These are phyloP conservation scores for Moesziomyces sp. DNA, from an alignment of 1,284 basidiomycete genomes.

Conservation along the genomic window DNA sequence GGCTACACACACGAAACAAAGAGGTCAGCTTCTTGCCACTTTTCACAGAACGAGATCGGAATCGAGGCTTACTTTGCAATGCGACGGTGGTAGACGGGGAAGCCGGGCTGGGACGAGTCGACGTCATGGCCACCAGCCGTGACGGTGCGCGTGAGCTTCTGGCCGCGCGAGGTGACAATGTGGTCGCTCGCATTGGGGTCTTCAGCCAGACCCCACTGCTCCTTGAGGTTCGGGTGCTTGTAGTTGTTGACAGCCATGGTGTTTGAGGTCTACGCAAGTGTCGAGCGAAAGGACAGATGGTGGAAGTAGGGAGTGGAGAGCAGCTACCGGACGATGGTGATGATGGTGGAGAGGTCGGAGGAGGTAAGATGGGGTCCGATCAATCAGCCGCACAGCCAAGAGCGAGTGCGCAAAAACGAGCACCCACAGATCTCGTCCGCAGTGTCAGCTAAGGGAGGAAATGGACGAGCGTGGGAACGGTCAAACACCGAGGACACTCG, in stretches of 20 bases:
- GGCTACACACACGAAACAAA: constrained; percentile 13
- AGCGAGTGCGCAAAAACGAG: too few species aligned
- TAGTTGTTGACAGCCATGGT: constrained; percentile 38
- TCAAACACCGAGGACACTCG: too few species aligned
- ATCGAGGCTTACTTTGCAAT: constrained; percentile 42
- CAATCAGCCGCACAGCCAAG: background rate
- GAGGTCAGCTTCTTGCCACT: background rate
- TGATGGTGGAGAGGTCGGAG: background rate
- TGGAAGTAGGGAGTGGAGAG: constrained; percentile 2
- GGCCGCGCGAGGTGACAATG: constrained; percentile 28
- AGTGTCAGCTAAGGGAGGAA: too few species aligned
- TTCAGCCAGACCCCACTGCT: constrained; percentile 44
- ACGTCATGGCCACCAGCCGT: constrained; percentile 46
- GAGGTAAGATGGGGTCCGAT: too few species aligned
- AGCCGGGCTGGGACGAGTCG: constrained; percentile 41
- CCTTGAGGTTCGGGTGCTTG: constrained; percentile 42
- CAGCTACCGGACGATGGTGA: background rate
- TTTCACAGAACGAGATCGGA: background rate
- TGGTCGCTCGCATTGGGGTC: constrained; percentile 51
- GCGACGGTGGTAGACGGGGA: constrained; percentile 54
- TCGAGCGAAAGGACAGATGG: constrained; percentile 1
- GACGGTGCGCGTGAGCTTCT: constrained; percentile 32
- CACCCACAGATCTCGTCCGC: too few species aligned
- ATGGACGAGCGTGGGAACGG: too few species aligned
- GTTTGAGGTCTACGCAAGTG: background rate